Conservation (phyloP, 352 stramenopile genomes). For the Peronospora belbahrii region DNA sequence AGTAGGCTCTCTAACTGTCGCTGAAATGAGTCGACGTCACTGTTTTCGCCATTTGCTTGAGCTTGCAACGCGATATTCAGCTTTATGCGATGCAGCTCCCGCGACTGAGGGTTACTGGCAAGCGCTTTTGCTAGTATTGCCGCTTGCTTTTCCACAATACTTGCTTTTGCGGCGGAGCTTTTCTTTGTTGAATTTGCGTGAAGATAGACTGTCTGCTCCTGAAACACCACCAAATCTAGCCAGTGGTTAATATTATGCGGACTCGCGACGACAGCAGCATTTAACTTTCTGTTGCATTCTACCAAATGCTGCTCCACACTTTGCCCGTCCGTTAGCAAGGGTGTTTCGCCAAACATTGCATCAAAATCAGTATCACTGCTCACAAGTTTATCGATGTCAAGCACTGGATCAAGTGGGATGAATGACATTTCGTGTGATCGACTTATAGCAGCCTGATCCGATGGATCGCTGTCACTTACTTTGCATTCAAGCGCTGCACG, state of each 20-base stretch:
- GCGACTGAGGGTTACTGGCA: slow-evolving; percentile 35
- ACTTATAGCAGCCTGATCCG: not conserved
- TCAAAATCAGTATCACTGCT: not conserved
- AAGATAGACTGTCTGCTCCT: slow-evolving; percentile 50
- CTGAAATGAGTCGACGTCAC: slow-evolving; percentile 27
- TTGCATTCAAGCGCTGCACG: slow-evolving; percentile 3
- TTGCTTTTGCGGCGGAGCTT: slow-evolving; percentile 15
- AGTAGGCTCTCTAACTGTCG: slow-evolving; percentile 48
- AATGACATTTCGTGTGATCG: slow-evolving; percentile 34
- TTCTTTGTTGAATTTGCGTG: slow-evolving; percentile 21
- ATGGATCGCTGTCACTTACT: not conserved
- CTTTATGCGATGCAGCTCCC: slow-evolving; percentile 36
- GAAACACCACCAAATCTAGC: slow-evolving; percentile 71
- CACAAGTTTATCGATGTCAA: slow-evolving; percentile 18
- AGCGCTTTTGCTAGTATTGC: slow-evolving; percentile 55
- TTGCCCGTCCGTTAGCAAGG: slow-evolving; percentile 52
- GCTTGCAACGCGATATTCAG: slow-evolving; percentile 42
- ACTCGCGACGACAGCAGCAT: slow-evolving; percentile 29
- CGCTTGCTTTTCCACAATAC: slow-evolving; percentile 54
- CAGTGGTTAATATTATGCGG: slow-evolving; percentile 40
- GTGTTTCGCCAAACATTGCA: not conserved
- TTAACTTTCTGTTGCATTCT: slow-evolving; percentile 41
- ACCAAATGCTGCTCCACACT: slow-evolving; percentile 62
- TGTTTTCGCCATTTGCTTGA: slow-evolving; percentile 1
- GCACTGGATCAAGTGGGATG: slow-evolving; percentile 50